Percentiles rank a stretch among this genome's conserved stretches.
These are phyloP conservation scores for Apiotrichum akiyoshidainum DNA, from an alignment of 1,284 basidiomycete genomes.

Conservation along the genomic window DNA sequence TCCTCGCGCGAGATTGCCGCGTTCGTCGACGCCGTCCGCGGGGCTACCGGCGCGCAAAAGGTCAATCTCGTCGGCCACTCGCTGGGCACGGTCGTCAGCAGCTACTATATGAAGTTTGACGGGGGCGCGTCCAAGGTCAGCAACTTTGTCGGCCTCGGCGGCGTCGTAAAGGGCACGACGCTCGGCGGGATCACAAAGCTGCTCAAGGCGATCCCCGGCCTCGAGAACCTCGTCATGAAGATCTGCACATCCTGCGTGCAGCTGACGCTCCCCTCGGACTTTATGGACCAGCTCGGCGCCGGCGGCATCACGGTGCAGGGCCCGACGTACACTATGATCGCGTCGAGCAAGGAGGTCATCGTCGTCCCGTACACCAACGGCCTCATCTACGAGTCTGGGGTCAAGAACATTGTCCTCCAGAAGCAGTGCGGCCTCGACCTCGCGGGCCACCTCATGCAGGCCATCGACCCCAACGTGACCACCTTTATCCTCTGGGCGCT, in stretches of 20 bases:
- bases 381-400: background rate
- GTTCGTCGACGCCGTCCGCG: background rate
- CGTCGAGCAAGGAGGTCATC: background rate
- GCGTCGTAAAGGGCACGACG: background rate
- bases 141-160: background rate
- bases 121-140: background rate
- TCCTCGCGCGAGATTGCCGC: background rate
- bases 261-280: background rate
- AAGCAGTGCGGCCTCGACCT: constrained; percentile 1
- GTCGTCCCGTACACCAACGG: background rate
- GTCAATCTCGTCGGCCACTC: background rate
- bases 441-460: background rate
- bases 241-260: background rate
- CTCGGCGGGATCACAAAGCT: background rate
- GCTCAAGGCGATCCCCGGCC: background rate
- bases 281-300: background rate
- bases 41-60: background rate
- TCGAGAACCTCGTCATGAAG: background rate
- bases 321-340: background rate
- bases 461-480: constrained; percentile 3
- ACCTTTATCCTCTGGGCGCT: constrained; percentile 5
- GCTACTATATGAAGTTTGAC: background rate
- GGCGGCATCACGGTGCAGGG: background rate
- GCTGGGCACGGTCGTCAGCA: background rate
- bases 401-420: constrained; percentile 1